Evolutionary conservation across 2,329 filamentous ascomycete genomes (phyloP).

Genomic region (Onygenales sp.): DNA sequence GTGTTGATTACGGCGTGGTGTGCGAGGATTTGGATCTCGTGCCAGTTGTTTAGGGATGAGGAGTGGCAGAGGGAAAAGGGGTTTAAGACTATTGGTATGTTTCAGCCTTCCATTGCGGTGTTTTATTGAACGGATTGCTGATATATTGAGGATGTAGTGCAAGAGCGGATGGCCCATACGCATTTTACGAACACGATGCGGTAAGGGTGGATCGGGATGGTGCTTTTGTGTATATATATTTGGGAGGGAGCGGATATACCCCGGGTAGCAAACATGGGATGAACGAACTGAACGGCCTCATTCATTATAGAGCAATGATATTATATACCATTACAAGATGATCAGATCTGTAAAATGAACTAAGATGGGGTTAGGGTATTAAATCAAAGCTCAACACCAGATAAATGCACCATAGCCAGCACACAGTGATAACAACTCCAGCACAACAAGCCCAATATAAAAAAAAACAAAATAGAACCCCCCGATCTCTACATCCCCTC

Average conservation of each 20-base stretch:
- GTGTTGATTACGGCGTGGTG: conserved; percentile 12
- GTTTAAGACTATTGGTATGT: conserved; percentile 1
- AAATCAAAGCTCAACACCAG: neutral
- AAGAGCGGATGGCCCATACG: too few species aligned
- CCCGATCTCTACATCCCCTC: neutral
- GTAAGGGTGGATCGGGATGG: too few species aligned
- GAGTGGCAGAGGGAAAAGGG: conserved; percentile 1
- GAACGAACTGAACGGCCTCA: too few species aligned
- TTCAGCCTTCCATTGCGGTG: neutral
- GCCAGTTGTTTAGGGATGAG: conserved; percentile 5
- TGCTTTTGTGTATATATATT: neutral
- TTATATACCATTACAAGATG: neutral
- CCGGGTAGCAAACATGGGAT: neutral
- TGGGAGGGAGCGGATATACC: neutral
- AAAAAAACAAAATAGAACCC: neutral
- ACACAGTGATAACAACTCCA: neutral
- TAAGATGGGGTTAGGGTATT: neutral
- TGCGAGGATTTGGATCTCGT: conserved; percentile 10
- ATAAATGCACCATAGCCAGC: neutral
- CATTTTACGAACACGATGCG: too few species aligned
- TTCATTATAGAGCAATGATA: neutral
- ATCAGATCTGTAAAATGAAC: neutral
- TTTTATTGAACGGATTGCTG: too few species aligned
- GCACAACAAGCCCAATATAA: neutral
- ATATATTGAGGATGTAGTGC: too few species aligned